These are phyloP conservation scores for Arthrobotrys sinensis DNA, from an alignment of 2,329 filamentous ascomycete genomes.

Conservation along the genomic window DNA sequence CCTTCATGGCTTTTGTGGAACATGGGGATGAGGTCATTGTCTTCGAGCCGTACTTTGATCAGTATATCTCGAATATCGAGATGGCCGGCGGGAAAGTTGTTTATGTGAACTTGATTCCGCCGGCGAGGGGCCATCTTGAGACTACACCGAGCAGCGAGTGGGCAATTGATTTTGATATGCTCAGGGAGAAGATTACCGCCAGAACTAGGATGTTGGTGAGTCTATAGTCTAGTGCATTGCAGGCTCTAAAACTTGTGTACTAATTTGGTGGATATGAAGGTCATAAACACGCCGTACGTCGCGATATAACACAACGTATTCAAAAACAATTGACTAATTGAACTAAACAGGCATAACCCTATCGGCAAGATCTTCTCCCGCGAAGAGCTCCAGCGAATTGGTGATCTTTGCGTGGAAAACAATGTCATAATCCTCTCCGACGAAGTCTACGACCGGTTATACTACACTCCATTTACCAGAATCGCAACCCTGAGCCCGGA, in stretches of 20 bases:
- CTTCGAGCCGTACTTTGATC: slow-evolving; percentile 99
- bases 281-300: slow-evolving; percentile 71
- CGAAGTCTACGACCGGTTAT: slow-evolving; percentile 94
- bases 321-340: not conserved
- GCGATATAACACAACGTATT: not conserved
- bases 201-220: slow-evolving; percentile 98
- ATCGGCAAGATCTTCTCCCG: slow-evolving; percentile 94
- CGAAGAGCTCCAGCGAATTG: slow-evolving; percentile 86
- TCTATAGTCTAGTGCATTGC: not conserved
- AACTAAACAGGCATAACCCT: slow-evolving; percentile 79
- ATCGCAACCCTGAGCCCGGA: slow-evolving; percentile 92
- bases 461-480: slow-evolving; percentile 94
- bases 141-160: slow-evolving; percentile 91
- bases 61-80: slow-evolving; percentile 99
- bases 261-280: slow-evolving; percentile 64
- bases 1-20: slow-evolving; percentile 98
- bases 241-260: not conserved
- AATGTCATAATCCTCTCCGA: slow-evolving; percentile 94
- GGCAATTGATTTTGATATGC: slow-evolving; percentile 85
- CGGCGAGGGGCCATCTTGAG: slow-evolving; percentile 81
- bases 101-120: slow-evolving; percentile 95
- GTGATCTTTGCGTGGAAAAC: slow-evolving; percentile 89
- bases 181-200: slow-evolving; percentile 84
- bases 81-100: slow-evolving; percentile 96
- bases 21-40: slow-evolving; percentile 95